Evolutionary conservation across 1,139 yeast genomes (phyloP).

Genomic region (Sugiyamaella castrensis): DNA sequence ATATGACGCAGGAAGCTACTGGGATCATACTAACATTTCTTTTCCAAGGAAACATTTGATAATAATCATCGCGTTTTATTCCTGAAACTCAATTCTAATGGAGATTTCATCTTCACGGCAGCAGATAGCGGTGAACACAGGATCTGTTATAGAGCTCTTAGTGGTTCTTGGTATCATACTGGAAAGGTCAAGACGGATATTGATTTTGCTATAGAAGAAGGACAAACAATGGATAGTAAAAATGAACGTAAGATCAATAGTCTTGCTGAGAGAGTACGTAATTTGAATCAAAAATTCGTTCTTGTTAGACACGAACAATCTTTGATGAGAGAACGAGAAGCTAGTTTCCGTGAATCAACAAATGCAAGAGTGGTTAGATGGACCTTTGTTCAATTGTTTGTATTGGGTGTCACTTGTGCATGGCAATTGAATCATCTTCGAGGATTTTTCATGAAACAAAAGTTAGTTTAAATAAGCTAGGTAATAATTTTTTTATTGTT

Average conservation of each 20-base stretch:
- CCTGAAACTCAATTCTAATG: conserved; percentile 56
- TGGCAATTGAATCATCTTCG: conserved; percentile 68
- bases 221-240: conserved; percentile 50
- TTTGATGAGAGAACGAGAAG: conserved; percentile 68
- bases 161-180: conserved; percentile 56
- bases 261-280: conserved; percentile 52
- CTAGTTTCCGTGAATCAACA: conserved; percentile 61
- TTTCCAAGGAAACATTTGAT: conserved; percentile 58
- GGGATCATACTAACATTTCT: conserved; percentile 24
- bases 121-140: conserved; percentile 70
- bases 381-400: conserved; percentile 59
- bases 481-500: not conserved
- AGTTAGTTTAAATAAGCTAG: conserved; percentile 47
- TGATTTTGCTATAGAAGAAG: conserved; percentile 54
- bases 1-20: no score
- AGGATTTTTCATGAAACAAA: conserved; percentile 63
- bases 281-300: conserved; percentile 52
- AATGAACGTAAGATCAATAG: conserved; percentile 48
- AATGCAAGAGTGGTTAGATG: conserved; percentile 64
- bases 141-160: conserved; percentile 64
- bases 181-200: conserved; percentile 48
- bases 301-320: conserved; percentile 63
- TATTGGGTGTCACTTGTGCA: conserved; percentile 55
- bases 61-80: conserved; percentile 64
- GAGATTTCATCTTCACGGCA: conserved; percentile 68